These are phyloP conservation scores for Colletotrichum scovillei DNA, from an alignment of 2,329 filamentous ascomycete genomes.

Conservation along the genomic window DNA sequence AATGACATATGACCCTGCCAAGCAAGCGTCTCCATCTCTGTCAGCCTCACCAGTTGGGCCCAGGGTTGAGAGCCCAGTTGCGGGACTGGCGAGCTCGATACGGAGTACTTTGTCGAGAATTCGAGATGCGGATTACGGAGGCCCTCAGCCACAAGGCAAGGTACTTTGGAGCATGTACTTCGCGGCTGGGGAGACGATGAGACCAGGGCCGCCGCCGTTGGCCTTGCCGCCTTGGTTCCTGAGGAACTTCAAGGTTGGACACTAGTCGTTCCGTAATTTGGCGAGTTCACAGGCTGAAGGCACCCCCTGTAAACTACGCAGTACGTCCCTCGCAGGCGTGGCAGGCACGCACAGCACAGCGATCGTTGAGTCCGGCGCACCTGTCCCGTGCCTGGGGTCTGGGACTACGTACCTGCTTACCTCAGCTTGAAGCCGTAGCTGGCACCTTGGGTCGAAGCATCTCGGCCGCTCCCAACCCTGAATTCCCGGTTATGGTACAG, in stretches of 20 bases:
- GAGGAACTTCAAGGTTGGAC: conserved; percentile 1
- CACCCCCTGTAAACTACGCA: conserved; percentile 14
- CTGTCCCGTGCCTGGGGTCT: neutral
- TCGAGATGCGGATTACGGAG: neutral
- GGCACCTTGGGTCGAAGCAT: too few relatives aligned
- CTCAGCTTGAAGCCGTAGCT: conserved; percentile 1
- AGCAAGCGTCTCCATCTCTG: conserved; percentile 26
- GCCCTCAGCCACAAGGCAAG: neutral
- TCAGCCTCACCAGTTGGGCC: conserved; percentile 17
- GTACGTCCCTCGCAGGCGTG: neutral
- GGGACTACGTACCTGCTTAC: conserved; percentile 3
- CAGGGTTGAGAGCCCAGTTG: conserved; percentile 19
- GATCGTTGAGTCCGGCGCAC: conserved; percentile 14
- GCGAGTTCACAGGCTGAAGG: conserved; percentile 12
- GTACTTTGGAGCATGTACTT: conserved; percentile 1
- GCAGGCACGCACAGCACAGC: too few relatives aligned
- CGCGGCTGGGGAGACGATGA: neutral
- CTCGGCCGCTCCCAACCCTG: too few relatives aligned
- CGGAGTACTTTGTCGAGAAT: neutral
- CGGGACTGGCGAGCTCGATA: conserved; percentile 19
- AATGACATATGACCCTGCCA: conserved; percentile 34
- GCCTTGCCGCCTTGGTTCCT: conserved; percentile 2
- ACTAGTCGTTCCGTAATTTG: conserved; percentile 29
- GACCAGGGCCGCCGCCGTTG: neutral
- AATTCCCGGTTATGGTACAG: too few relatives aligned